Evolutionary conservation across 306 rosid genomes (phyloP).

Genomic region (Begonia fuchsioides): DNA sequence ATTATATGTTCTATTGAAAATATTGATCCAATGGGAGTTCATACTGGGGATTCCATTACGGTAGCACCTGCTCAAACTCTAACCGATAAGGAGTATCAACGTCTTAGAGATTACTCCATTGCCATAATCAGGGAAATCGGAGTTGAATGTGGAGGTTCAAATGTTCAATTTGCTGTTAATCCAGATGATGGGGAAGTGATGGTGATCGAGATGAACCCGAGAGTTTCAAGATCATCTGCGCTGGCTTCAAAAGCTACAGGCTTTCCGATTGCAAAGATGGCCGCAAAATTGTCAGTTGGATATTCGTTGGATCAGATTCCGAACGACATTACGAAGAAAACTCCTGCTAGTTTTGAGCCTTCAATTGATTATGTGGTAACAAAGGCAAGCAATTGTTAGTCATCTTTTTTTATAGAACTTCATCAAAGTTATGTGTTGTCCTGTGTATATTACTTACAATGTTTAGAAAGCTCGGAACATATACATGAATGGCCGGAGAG

Average conservation of each 20-base stretch:
- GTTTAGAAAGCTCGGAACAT: no score
- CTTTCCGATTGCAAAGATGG: slow-evolving; percentile 93
- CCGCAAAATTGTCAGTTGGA: no score
- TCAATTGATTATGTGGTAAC: slow-evolving; percentile 97
- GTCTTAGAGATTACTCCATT: slow-evolving; percentile 57
- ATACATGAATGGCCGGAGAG: no score
- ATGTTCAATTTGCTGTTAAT: slow-evolving; percentile 92
- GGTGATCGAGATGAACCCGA: slow-evolving; percentile 98
- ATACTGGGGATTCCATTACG: slow-evolving; percentile 90
- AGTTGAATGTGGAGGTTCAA: slow-evolving; percentile 29
- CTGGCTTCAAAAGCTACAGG: slow-evolving; percentile 92
- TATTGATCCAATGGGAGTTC: slow-evolving; percentile 97
- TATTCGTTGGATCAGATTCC: slow-evolving; percentile 88
- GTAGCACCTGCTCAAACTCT: slow-evolving; percentile 94
- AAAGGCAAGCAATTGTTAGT: slow-evolving; percentile 25
- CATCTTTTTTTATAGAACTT: no score
- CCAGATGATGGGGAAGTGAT: slow-evolving; percentile 55
- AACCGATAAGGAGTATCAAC: slow-evolving; percentile 93
- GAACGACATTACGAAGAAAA: slow-evolving; percentile 85
- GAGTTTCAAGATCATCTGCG: slow-evolving; percentile 93
- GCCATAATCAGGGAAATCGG: slow-evolving; percentile 16
- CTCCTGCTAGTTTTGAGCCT: slow-evolving; percentile 96
- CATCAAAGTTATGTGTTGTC: no score
- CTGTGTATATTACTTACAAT: no score
- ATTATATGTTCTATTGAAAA: slow-evolving; percentile 96